Conservation (phyloP, 306 rosid species). For the Quercus suber region DNA sequence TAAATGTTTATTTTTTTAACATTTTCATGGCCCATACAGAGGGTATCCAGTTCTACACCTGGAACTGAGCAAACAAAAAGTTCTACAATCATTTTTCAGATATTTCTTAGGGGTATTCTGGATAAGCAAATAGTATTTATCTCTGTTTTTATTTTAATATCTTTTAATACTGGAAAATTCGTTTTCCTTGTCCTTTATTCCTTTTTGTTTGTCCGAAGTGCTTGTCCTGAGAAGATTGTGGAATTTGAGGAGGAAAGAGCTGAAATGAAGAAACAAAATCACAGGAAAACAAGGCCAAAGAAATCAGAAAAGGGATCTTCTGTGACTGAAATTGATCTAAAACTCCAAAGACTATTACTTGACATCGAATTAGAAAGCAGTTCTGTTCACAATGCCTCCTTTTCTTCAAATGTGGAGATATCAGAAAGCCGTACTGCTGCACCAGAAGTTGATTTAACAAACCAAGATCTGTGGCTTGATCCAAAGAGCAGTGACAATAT, state of each 20-base stretch:
- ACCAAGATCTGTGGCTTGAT: constrained; percentile 14
- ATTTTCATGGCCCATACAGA: background rate
- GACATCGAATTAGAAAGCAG: constrained; percentile 42
- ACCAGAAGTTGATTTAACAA: constrained; percentile 28
- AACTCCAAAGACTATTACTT: constrained; percentile 51
- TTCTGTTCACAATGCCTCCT: constrained; percentile 17
- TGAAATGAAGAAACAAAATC: constrained; percentile 48
- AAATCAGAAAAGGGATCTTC: constrained; percentile 38
- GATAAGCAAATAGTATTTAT: background rate
- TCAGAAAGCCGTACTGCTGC: constrained; percentile 15
- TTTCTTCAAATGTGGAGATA: constrained; percentile 11
- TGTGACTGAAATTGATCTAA: constrained; percentile 54
- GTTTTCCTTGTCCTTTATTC: background rate
- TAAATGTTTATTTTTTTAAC: background rate
- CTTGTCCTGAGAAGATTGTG: constrained; percentile 74
- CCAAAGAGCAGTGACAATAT: constrained; percentile 10
- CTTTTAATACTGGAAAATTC: background rate
- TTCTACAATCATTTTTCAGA: background rate
- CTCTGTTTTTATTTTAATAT: background rate
- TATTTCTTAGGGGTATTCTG: background rate
- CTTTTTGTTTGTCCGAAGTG: constrained; percentile 43
- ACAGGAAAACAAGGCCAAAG: constrained; percentile 46
- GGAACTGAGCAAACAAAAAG: background rate
- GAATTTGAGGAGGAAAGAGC: constrained; percentile 56
- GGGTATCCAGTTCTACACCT: background rate